Evolutionary conservation across 1,139 yeast genomes (phyloP), one percentile per base, ranked within the genome.

Genomic region (Zhuliangozyma blackwelliae): DNA sequence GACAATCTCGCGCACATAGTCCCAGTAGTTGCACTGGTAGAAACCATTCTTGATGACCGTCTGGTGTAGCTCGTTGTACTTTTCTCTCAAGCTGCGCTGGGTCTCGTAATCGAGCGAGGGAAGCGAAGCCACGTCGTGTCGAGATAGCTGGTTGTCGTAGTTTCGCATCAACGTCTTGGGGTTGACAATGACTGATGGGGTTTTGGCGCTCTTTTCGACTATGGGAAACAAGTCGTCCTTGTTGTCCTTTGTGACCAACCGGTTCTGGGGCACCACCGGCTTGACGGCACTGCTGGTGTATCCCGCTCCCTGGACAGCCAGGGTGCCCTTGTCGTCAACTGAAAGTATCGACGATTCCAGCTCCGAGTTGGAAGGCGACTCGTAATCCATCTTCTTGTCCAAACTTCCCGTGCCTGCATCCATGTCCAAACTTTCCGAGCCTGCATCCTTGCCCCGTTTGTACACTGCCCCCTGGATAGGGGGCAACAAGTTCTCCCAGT

Each of bases 391-490:
- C 29, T 49, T 54, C 1, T 25, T 35, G 7, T 51, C 57, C 38
- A 54, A 47, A n/a, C 28, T n/a, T n/a, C n/a, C n/a, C n/a, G n/a
- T n/a, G n/a, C n/a, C n/a, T n/a, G n/a, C n/a, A n/a, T n/a, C n/a
- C n/a, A n/a, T n/a, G n/a, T n/a, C n/a, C n/a, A n/a, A n/a, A 11
- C 27, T 33, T 19, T 34, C 28, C n/a, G 12, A 10, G n/a, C 21
- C 16, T 10, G 13, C 10, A 21, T 28, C 22, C 7, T 28, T 46
- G 10, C 37, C 35, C 11, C 34, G 34, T 12, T 10, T 21, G 54
- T 75, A 83, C 4, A 55, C 50, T 0, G 88, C 96, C 7, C 96
- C 95, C 58, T 87, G 96, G 43, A 89, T 85, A 1, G 97, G 97
- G 5, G 97, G 96, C 27, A 84, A 55, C 53, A 87, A 61, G 55